phyloP scores from a whole-genome alignment of 257 asterid species.

The Haberlea rhodopensis region DNA sequence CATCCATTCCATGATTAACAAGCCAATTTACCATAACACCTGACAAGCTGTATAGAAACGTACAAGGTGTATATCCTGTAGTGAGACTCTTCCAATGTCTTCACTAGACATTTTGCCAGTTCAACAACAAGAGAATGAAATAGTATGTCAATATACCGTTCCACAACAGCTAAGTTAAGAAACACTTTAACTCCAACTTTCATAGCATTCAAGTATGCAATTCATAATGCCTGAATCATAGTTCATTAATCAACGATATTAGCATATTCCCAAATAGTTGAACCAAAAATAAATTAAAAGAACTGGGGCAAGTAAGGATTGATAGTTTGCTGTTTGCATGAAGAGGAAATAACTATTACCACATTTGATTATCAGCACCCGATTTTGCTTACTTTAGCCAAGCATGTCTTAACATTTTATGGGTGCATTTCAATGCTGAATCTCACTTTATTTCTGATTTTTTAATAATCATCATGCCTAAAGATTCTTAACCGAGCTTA shows the following conservation, averaged over 20 bases:
- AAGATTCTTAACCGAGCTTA: not conserved
- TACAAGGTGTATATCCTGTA: not conserved
- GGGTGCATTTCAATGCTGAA: not conserved
- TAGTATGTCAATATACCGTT: not conserved
- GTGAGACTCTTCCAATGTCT: not conserved
- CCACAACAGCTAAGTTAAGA: not conserved
- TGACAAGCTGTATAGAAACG: not conserved
- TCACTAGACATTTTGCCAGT: not conserved
- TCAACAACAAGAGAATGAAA: not conserved
- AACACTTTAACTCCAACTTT: not conserved
- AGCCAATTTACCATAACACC: not conserved
- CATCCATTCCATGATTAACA: not conserved
- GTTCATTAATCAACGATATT: not conserved
- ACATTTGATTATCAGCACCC: not conserved
- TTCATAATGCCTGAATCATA: not conserved
- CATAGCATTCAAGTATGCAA: not conserved
- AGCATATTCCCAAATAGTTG: not conserved
- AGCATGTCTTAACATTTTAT: not conserved
- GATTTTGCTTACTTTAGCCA: not conserved
- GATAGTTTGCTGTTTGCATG: not conserved
- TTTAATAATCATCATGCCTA: not conserved
- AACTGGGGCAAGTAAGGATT: not conserved
- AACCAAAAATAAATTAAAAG: not conserved
- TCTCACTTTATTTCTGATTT: not conserved
- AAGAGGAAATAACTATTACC: not conserved